Conservation (phyloP, 306 rosid species). For the Dicorynia guianensis region DNA sequence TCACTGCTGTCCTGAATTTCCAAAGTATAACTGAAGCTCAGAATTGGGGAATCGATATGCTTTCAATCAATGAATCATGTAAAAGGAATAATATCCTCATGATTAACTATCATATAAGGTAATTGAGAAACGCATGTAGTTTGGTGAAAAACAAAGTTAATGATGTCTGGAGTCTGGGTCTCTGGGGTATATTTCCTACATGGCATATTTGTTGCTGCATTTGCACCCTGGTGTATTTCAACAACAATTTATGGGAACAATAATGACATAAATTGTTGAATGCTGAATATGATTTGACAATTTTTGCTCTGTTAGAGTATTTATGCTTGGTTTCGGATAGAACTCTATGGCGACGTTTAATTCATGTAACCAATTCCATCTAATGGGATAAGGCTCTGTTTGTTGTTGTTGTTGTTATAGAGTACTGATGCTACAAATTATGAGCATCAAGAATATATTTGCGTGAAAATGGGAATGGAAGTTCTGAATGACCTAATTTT, state of each 20-base stretch:
- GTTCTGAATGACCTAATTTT: slow-evolving; percentile 28
- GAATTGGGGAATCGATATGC: slow-evolving; percentile 88
- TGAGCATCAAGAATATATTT: slow-evolving; percentile 25
- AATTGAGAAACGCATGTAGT: slow-evolving; percentile 39
- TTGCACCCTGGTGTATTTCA: slow-evolving; percentile 13
- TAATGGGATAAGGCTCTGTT: too few species aligned
- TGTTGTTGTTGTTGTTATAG: too few species aligned
- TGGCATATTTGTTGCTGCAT: slow-evolving; percentile 3
- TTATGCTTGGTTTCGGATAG: too few species aligned
- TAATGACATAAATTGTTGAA: slow-evolving; percentile 30
- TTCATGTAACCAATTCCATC: too few species aligned
- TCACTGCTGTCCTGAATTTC: slow-evolving; percentile 89
- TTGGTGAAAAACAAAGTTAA: slow-evolving; percentile 1
- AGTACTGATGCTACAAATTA: neutral
- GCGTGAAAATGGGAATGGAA: slow-evolving; percentile 30
- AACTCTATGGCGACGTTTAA: too few species aligned
- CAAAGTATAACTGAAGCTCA: slow-evolving; percentile 91
- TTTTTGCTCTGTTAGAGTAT: neutral
- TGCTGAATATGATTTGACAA: neutral
- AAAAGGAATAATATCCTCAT: slow-evolving; percentile 79
- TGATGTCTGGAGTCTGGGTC: slow-evolving; percentile 3
- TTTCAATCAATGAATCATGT: slow-evolving; percentile 75
- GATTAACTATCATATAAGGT: slow-evolving; percentile 95
- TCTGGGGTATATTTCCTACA: slow-evolving; percentile 19
- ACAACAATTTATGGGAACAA: neutral